Percentiles rank a stretch among this genome's conserved stretches.
These are phyloP conservation scores for Guyanaporus albipodus DNA, from an alignment of 768 basidiomycete genomes.

Conservation along the genomic window DNA sequence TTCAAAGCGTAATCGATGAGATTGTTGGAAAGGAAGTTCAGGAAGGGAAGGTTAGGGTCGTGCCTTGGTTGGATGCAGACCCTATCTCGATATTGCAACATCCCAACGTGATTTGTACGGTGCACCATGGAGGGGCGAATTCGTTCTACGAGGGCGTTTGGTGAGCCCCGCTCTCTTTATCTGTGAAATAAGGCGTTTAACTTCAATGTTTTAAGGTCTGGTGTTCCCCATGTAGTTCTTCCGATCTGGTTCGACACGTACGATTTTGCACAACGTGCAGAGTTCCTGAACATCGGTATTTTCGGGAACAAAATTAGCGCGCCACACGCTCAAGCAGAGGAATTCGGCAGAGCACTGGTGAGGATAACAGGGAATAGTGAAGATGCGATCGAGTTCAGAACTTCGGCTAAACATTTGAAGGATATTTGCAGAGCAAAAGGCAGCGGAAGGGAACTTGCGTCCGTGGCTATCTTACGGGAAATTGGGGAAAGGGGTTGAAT, in stretches of 20 bases:
- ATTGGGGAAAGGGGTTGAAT: not conserved
- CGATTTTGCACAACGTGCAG: not conserved
- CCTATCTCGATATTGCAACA: constrained; percentile 8
- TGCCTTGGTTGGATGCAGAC: constrained; percentile 10
- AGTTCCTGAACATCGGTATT: constrained; percentile 5
- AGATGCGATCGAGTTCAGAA: constrained; percentile 2
- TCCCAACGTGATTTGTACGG: not conserved
- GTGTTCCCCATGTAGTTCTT: constrained; percentile 8
- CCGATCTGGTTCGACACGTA: constrained; percentile 12
- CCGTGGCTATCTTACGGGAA: not conserved
- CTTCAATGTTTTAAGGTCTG: constrained; percentile 2
- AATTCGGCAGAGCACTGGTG: constrained; percentile 5
- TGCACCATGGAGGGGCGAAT: constrained; percentile 3
- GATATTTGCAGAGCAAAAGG: not conserved
- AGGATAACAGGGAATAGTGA: not conserved
- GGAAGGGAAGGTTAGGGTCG: constrained; percentile 7
- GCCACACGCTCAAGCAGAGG: constrained; percentile 1
- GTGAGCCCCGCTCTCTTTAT: not conserved
- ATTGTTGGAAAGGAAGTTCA: constrained; percentile 1
- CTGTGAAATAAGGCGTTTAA: not conserved
- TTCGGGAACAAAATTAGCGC: constrained; percentile 1
- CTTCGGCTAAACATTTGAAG: constrained; percentile 1
- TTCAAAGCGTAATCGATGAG: not conserved
- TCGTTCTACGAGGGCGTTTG: constrained; percentile 1
- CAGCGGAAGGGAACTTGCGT: constrained; percentile 1